phyloP scores from a whole-genome alignment of 176 grass and related monocot genomes.

The Juncus effusus region DNA sequence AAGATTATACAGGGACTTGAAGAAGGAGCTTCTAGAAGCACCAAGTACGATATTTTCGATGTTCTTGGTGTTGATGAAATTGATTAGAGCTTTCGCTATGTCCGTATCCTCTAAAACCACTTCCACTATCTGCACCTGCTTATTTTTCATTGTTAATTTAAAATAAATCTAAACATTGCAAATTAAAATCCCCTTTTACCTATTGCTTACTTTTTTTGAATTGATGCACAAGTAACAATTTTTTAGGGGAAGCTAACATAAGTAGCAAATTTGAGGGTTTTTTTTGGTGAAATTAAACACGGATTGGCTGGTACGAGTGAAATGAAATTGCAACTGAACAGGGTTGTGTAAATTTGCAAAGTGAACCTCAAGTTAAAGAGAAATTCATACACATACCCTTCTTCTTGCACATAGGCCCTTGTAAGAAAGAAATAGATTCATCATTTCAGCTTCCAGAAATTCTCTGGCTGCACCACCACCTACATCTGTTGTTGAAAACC shows the following conservation, averaged over 20 bases:
- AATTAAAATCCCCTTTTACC: not conserved
- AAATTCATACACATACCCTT: slow-evolving; percentile 37
- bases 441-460: slow-evolving; percentile 54
- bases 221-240: not conserved
- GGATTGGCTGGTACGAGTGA: not conserved
- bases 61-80: slow-evolving; percentile 52
- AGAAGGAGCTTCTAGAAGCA: slow-evolving; percentile 57
- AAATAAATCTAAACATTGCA: not conserved
- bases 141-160: slow-evolving; percentile 9
- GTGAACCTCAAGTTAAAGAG: slow-evolving; percentile 10
- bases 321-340: not conserved
- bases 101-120: slow-evolving; percentile 76
- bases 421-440: slow-evolving; percentile 61
- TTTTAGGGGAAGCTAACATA: not conserved
- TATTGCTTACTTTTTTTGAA: slow-evolving; percentile 7
- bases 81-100: slow-evolving; percentile 60
- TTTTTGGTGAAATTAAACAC: not conserved
- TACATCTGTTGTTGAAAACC: slow-evolving; percentile 45
- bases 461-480: slow-evolving; percentile 26
- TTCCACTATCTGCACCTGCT: slow-evolving; percentile 53
- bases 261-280: not conserved
- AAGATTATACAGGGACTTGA: slow-evolving; percentile 40
- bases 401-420: slow-evolving; percentile 64
- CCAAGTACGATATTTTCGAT: slow-evolving; percentile 75
- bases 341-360: not conserved